These are phyloP conservation scores for Diplocarpon rosae DNA, from an alignment of 2,329 filamentous ascomycete genomes.

Conservation along the genomic window DNA sequence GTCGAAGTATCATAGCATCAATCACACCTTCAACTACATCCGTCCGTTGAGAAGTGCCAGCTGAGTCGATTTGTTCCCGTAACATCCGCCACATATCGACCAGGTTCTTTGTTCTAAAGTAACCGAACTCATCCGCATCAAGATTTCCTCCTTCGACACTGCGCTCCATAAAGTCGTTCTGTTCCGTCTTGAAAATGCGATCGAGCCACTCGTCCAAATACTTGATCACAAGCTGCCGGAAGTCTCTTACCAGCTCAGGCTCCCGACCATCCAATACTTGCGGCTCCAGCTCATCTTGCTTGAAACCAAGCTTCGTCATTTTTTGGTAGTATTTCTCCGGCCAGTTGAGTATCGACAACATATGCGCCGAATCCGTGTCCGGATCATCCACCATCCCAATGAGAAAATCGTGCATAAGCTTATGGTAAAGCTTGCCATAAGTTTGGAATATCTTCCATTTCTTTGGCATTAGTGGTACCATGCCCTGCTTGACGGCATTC, in stretches of 20 bases:
- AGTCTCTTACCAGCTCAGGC: constrained; percentile 82
- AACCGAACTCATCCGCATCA: constrained; percentile 79
- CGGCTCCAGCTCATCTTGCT: constrained; percentile 63
- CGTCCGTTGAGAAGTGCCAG: constrained; percentile 70
- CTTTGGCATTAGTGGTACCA: constrained; percentile 83
- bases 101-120: constrained; percentile 83
- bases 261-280: constrained; percentile 88
- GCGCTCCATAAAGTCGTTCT: constrained; percentile 68
- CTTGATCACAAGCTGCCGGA: constrained; percentile 88
- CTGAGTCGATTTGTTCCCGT: constrained; percentile 79
- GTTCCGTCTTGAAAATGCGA: constrained; percentile 75
- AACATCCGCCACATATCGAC: constrained; percentile 98
- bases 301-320: constrained; percentile 81
- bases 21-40: constrained; percentile 93
- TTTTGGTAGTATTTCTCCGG: constrained; percentile 93
- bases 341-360: constrained; percentile 89
- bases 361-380: constrained; percentile 73
- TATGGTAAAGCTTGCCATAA: constrained; percentile 84
- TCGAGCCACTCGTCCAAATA: constrained; percentile 98
- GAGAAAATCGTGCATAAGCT: constrained; percentile 90
- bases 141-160: constrained; percentile 64
- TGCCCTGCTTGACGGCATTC: constrained; percentile 85
- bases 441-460: constrained; percentile 94
- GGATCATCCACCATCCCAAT: constrained; percentile 73
- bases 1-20: constrained; percentile 85